Conservation (phyloP, 331 rosid genomes). For the Malus hybrid region DNA sequence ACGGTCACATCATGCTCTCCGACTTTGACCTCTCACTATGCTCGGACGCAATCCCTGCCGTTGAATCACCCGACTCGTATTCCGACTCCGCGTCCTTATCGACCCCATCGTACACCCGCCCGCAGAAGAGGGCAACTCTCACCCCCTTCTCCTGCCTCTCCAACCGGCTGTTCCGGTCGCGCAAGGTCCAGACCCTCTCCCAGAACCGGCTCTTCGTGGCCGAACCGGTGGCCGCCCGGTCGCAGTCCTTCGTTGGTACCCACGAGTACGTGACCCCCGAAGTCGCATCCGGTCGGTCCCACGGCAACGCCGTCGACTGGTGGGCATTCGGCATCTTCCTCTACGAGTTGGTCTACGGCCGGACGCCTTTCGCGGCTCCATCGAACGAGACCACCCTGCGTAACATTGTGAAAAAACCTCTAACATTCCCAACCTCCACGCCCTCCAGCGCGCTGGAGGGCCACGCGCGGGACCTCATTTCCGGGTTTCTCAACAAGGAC, state of each 20-base stretch:
- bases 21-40: conserved; percentile 87
- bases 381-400: conserved; percentile 64
- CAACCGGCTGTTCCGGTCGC: conserved; percentile 59
- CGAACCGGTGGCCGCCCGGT: conserved; percentile 79
- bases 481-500: conserved; percentile 53
- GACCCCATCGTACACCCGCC: conserved; percentile 19
- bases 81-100: conserved; percentile 21
- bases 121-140: background rate
- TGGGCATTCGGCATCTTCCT: conserved; percentile 89
- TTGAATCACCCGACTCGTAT: conserved; percentile 52
- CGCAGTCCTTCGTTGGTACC: conserved; percentile 86
- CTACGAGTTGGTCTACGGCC: conserved; percentile 82
- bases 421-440: conserved; percentile 46
- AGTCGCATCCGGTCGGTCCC: conserved; percentile 88
- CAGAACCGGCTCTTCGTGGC: conserved; percentile 81
- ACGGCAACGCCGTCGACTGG: conserved; percentile 99
- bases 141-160: conserved; percentile 51
- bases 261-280: conserved; percentile 96
- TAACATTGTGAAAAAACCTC: conserved; percentile 53
- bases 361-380: conserved; percentile 78
- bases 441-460: conserved; percentile 48
- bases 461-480: conserved; percentile 68
- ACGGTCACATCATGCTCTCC: conserved; percentile 98
- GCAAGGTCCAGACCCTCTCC: conserved; percentile 49
- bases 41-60: conserved; percentile 77